Conservation (phyloP, 306 rosid species). For the Psophocarpus tetragonolobus region DNA sequence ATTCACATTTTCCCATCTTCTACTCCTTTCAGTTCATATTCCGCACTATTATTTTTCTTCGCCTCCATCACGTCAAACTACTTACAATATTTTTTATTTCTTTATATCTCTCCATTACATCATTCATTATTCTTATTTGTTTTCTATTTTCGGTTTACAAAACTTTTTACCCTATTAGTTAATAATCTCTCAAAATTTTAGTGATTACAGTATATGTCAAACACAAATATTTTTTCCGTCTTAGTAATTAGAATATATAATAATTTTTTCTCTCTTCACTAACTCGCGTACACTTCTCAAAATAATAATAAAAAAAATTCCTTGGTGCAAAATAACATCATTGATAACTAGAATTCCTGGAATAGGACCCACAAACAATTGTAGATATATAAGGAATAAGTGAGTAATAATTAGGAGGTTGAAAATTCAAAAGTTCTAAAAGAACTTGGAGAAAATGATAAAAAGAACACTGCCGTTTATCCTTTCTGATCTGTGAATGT, state of each 20-base stretch:
- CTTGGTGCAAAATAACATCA: neutral
- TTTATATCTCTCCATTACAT: neutral
- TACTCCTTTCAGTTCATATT: too few relatives aligned
- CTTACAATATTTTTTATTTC: neutral
- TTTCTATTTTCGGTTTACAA: too few relatives aligned
- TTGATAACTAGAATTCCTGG: neutral
- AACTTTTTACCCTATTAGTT: too few relatives aligned
- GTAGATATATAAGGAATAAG: too few relatives aligned
- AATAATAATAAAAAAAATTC: neutral
- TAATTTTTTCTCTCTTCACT: neutral
- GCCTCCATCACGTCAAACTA: too few relatives aligned
- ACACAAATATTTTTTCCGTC: neutral
- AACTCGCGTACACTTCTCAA: neutral
- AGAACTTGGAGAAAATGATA: too few relatives aligned
- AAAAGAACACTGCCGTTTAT: neutral
- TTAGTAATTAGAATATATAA: too few relatives aligned
- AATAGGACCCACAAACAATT: neutral
- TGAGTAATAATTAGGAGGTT: neutral
- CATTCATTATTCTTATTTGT: neutral
- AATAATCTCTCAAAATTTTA: too few relatives aligned
- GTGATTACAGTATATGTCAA: neutral
- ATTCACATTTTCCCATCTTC: too few relatives aligned
- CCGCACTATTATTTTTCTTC: too few relatives aligned
- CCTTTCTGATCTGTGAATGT: neutral
- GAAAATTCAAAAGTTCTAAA: neutral